Percentiles rank a stretch among this genome's conserved stretches.
Conservation (phyloP, 495 filamentous ascomycete species). For the Chaetomium tenue region DNA sequence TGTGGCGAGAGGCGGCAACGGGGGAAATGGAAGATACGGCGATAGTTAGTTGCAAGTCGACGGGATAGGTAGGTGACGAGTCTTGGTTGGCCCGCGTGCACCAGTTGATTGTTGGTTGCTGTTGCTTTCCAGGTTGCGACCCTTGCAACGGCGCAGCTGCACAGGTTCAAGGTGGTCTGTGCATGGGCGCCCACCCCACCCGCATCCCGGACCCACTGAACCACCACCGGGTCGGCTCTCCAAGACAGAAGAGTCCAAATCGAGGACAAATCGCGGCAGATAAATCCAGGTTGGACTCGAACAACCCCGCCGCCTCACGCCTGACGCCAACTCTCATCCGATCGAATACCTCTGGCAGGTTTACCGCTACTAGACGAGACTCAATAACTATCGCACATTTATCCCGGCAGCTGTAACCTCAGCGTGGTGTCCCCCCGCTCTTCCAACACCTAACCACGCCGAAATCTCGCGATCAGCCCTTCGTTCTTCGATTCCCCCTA, state of each 20-base stretch:
- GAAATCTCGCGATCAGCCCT: background rate
- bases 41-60: background rate
- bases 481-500: background rate
- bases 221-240: background rate
- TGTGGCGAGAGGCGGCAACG: background rate
- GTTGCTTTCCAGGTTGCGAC: background rate
- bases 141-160: constrained; percentile 1
- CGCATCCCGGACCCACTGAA: background rate
- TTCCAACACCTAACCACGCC: too few species aligned
- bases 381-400: too few species aligned
- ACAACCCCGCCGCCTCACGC: background rate
- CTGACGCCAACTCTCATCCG: background rate
- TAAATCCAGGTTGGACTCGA: background rate
- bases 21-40: background rate
- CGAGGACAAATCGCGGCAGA: background rate
- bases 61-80: background rate
- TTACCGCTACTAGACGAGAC: too few species aligned
- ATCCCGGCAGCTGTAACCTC: too few species aligned
- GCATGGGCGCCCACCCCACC: background rate
- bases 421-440: too few species aligned
- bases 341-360: too few species aligned
- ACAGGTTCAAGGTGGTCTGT: background rate
- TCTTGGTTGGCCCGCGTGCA: background rate
- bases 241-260: background rate
- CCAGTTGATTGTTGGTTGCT: background rate